A percentile compares a stretch with the other conserved stretches of the same genome.
These are phyloP conservation scores for Salvia splendens DNA, from an alignment of 257 asterid species.

Conservation along the genomic window DNA sequence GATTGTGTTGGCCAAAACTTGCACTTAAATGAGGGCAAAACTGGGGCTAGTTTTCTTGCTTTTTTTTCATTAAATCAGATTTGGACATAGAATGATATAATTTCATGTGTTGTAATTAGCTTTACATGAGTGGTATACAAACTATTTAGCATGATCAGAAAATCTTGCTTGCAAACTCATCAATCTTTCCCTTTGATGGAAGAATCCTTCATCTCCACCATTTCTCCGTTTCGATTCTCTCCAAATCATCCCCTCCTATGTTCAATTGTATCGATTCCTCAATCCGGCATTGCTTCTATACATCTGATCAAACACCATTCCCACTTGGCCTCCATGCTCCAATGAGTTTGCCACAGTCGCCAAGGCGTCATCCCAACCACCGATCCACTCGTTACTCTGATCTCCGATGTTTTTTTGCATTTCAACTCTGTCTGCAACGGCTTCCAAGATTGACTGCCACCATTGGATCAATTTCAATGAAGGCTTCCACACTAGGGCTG, in stretches of 20 bases:
- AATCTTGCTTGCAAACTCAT: slow-evolving; percentile 63
- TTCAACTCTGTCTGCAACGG: too few species aligned
- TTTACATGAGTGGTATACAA: too few species aligned
- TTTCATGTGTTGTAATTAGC: too few species aligned
- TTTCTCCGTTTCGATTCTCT: slow-evolving; percentile 56
- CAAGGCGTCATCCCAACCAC: too few species aligned
- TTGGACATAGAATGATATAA: too few species aligned
- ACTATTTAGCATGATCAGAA: slow-evolving; percentile 29
- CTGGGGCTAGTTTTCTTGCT: too few species aligned
- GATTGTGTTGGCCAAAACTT: too few species aligned
- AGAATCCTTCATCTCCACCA: slow-evolving; percentile 49
- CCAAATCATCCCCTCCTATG: slow-evolving; percentile 38
- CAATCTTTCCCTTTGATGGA: slow-evolving; percentile 17
- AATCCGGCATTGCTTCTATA: slow-evolving; percentile 67
- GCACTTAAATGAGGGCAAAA: too few species aligned
- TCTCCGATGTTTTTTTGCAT: slow-evolving; percentile 52
- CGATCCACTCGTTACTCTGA: slow-evolving; percentile 60
- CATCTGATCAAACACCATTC: slow-evolving; percentile 69
- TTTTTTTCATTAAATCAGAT: too few species aligned
- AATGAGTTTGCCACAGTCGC: background rate
- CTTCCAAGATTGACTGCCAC: too few species aligned
- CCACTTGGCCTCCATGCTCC: slow-evolving; percentile 51
- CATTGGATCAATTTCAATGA: too few species aligned
- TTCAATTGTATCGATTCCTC: slow-evolving; percentile 51
- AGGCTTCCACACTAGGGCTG: too few species aligned